These are phyloP conservation scores for Fusarium aywerte DNA, from an alignment of 2,329 filamentous ascomycete species.

Conservation along the genomic window DNA sequence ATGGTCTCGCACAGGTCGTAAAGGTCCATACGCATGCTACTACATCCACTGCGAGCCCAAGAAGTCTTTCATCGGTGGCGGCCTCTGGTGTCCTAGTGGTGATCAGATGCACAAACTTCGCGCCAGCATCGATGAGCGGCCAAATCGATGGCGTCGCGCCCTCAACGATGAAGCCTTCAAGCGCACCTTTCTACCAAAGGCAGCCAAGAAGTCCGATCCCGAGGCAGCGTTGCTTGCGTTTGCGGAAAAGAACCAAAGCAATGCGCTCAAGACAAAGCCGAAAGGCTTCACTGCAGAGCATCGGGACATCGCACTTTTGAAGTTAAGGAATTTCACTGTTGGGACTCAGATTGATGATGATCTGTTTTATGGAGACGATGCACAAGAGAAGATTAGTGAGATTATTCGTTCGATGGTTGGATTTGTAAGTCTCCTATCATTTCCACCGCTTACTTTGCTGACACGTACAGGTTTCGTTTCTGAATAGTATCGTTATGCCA, in stretches of 20 bases:
- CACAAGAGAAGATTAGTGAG: slow-evolving; percentile 71
- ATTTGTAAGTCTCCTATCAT: slow-evolving; percentile 71
- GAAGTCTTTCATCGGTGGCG: slow-evolving; percentile 79
- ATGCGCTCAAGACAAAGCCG: slow-evolving; percentile 84
- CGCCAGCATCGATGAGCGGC: slow-evolving; percentile 78
- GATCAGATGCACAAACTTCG: slow-evolving; percentile 74
- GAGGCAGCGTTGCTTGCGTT: slow-evolving; percentile 76
- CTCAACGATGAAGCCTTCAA: slow-evolving; percentile 71
- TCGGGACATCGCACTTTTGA: slow-evolving; percentile 81
- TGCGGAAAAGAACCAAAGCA: slow-evolving; percentile 73
- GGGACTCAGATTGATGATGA: slow-evolving; percentile 73
- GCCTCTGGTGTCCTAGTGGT: slow-evolving; percentile 82
- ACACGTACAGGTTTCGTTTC: slow-evolving; percentile 69
- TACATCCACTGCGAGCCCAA: slow-evolving; percentile 85
- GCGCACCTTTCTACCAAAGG: slow-evolving; percentile 68
- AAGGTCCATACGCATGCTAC: slow-evolving; percentile 88
- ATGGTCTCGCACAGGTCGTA: slow-evolving; percentile 87
- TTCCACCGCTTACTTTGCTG: neutral
- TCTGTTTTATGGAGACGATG: slow-evolving; percentile 69
- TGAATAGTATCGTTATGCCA: slow-evolving; percentile 80
- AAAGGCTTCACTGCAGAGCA: slow-evolving; percentile 84
- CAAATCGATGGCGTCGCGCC: slow-evolving; percentile 74
- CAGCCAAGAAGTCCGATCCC: slow-evolving; percentile 48
- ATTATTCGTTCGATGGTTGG: slow-evolving; percentile 76
- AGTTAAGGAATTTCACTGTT: slow-evolving; percentile 82